A percentile compares a stretch with the other conserved stretches of the same genome.
Conservation (phyloP, 225 moss, liverwort and hornwort species). For the Takakia lepidozioides region DNA sequence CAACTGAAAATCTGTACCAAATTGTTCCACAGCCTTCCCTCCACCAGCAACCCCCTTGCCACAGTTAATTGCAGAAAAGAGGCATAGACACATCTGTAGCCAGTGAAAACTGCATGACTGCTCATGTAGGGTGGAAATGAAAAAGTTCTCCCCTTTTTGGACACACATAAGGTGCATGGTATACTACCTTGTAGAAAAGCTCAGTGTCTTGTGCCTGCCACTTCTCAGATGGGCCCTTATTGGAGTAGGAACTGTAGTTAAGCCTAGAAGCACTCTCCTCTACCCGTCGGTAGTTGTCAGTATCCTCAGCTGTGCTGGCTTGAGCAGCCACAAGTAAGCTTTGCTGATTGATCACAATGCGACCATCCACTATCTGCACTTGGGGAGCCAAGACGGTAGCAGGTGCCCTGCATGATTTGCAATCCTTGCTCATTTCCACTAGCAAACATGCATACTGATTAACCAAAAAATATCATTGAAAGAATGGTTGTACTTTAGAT, state of each 20-base stretch:
- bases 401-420: constrained; percentile 20
- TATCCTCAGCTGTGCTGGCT: constrained; percentile 61
- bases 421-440: too few relatives aligned
- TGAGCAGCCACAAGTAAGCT: constrained; percentile 78
- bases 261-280: constrained; percentile 89
- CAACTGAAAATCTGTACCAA: constrained; percentile 96
- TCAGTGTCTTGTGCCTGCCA: constrained; percentile 87
- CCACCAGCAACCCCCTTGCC: too few relatives aligned
- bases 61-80: too few relatives aligned
- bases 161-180: too few relatives aligned
- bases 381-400: constrained; percentile 60
- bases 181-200: constrained; percentile 78
- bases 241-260: constrained; percentile 74
- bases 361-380: constrained; percentile 72
- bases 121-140: too few relatives aligned
- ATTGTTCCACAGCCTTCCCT: constrained; percentile 88
- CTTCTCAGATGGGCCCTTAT: constrained; percentile 61
- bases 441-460: too few relatives aligned
- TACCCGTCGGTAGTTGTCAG: constrained; percentile 60
- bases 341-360: constrained; percentile 77
- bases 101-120: too few relatives aligned
- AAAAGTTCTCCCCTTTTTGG: too few relatives aligned
- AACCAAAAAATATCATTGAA: too few relatives aligned
- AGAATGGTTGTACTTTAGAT: too few relatives aligned
- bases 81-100: too few relatives aligned